A percentile compares a stretch with the other conserved stretches of the same genome.
Conservation (phyloP, 2,329 filamentous ascomycete species). For the Nigrospora oryzae region DNA sequence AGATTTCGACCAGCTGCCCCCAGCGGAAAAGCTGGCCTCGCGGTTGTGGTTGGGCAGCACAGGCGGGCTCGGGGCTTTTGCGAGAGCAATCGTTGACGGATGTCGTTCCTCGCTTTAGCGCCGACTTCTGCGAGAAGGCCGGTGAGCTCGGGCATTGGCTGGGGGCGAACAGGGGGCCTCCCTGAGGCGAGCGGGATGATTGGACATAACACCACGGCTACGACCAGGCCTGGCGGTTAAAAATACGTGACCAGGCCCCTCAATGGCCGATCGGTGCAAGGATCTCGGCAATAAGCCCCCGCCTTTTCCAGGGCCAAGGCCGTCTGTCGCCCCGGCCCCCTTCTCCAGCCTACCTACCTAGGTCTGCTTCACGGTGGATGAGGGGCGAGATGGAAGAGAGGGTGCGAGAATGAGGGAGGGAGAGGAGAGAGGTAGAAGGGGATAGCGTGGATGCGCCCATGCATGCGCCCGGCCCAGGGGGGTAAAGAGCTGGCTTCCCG, state of each 20-base stretch:
- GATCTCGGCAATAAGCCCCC: too few species aligned
- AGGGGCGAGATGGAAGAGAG: too few species aligned
- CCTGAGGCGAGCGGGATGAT: conserved; percentile 14
- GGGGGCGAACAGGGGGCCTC: conserved; percentile 13
- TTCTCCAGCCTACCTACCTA: too few species aligned
- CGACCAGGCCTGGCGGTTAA: conserved; percentile 23
- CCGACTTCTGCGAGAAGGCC: conserved; percentile 18
- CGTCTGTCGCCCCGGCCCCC: too few species aligned
- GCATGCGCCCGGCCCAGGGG: too few species aligned
- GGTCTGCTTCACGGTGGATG: too few species aligned
- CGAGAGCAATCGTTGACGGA: conserved; percentile 16
- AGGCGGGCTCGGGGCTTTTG: conserved; percentile 12
- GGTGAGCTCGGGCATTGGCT: conserved; percentile 27
- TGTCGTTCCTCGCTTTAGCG: conserved; percentile 26
- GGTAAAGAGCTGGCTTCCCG: too few species aligned
- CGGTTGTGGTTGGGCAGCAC: conserved; percentile 20
- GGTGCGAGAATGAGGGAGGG: too few species aligned
- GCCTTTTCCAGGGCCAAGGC: too few species aligned
- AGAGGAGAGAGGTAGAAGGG: too few species aligned
- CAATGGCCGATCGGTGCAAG: conserved; percentile 1
- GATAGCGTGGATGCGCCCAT: too few species aligned
- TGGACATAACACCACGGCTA: conserved; percentile 17
- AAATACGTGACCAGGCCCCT: conserved; percentile 6
- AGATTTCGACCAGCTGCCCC: too few species aligned
- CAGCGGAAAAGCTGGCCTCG: conserved; percentile 9